These are phyloP conservation scores for Metroxylon sagu DNA, from an alignment of 176 grass and related monocot genomes.

Conservation along the genomic window DNA sequence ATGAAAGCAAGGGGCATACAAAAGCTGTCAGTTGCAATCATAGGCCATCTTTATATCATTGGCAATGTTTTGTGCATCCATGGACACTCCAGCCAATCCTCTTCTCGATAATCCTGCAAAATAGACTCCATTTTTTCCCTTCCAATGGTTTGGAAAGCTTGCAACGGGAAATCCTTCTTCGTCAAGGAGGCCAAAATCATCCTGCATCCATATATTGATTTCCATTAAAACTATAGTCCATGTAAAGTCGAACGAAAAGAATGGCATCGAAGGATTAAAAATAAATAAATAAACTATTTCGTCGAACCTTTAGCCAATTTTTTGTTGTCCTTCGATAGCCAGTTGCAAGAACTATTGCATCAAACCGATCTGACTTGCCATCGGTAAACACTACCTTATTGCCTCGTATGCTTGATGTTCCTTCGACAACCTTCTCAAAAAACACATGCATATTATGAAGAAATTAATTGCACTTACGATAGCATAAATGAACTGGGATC, in stretches of 20 bases:
- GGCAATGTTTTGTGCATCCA: not conserved
- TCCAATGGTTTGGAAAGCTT: not conserved
- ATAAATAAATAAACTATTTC: not conserved
- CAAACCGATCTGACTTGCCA: not conserved
- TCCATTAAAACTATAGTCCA: too few relatives aligned
- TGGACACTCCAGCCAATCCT: not conserved
- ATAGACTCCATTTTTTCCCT: not conserved
- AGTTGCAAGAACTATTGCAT: constrained; percentile 13
- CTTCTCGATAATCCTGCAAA: not conserved
- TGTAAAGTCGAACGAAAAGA: too few relatives aligned
- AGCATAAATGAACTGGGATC: not conserved
- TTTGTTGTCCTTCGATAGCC: constrained; percentile 11
- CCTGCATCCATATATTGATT: too few relatives aligned
- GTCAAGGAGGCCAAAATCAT: not conserved
- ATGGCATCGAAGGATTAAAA: not conserved
- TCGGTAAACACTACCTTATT: constrained; percentile 1
- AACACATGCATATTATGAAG: constrained; percentile 1
- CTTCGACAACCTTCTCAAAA: constrained; percentile 23
- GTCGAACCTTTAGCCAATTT: constrained; percentile 14
- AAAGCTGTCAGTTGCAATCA: too few relatives aligned
- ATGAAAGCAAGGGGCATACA: too few relatives aligned
- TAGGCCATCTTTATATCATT: not conserved
- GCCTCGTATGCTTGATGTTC: constrained; percentile 18
- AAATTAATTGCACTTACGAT: not conserved
- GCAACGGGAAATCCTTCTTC: not conserved